Evolutionary conservation across 1,284 basidiomycete species (phyloP).

Genomic region (Ganoderma lucidum): DNA sequence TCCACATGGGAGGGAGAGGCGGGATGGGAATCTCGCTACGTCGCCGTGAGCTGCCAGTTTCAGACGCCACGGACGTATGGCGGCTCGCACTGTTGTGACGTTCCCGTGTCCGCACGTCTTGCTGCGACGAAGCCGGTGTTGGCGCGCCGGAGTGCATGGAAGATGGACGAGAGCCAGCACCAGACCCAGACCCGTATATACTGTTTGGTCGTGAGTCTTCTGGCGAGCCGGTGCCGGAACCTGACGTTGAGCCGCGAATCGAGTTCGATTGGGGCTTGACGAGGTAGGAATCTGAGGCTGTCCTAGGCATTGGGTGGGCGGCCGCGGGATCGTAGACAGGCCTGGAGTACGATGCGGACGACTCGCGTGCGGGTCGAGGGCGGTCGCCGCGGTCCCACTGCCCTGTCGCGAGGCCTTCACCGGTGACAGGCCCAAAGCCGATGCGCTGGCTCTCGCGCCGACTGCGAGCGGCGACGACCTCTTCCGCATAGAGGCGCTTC

Average conservation of each 20-base stretch:
- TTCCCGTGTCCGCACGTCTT: slow-evolving; percentile 56
- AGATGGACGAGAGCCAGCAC: slow-evolving; percentile 55
- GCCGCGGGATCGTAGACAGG: slow-evolving; percentile 35
- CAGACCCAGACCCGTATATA: slow-evolving; percentile 41
- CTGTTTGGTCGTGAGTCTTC: slow-evolving; percentile 60
- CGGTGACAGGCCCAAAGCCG: slow-evolving; percentile 34
- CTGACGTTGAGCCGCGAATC: slow-evolving; percentile 14
- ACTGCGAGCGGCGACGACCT: slow-evolving; percentile 65
- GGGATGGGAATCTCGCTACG: slow-evolving; percentile 31
- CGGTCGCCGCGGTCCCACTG: slow-evolving; percentile 32
- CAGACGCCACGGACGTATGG: slow-evolving; percentile 55
- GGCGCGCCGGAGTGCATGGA: slow-evolving; percentile 50
- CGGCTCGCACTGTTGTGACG: slow-evolving; percentile 43
- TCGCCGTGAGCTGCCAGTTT: slow-evolving; percentile 35
- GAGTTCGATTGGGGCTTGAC: slow-evolving; percentile 14
- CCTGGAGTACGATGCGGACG: slow-evolving; percentile 27
- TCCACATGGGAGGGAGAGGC: slow-evolving; percentile 31
- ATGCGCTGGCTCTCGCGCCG: slow-evolving; percentile 63
- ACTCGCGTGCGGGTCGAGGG: slow-evolving; percentile 32
- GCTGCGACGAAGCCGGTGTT: slow-evolving; percentile 57
- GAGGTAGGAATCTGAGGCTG: slow-evolving; percentile 24
- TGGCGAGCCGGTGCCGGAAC: slow-evolving; percentile 47
- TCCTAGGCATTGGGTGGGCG: slow-evolving; percentile 14
- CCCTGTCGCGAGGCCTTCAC: slow-evolving; percentile 31
- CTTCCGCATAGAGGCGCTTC: slow-evolving; percentile 62